These are phyloP conservation scores for Microdochium paspali DNA, from an alignment of 2,329 filamentous ascomycete genomes.

Conservation along the genomic window DNA sequence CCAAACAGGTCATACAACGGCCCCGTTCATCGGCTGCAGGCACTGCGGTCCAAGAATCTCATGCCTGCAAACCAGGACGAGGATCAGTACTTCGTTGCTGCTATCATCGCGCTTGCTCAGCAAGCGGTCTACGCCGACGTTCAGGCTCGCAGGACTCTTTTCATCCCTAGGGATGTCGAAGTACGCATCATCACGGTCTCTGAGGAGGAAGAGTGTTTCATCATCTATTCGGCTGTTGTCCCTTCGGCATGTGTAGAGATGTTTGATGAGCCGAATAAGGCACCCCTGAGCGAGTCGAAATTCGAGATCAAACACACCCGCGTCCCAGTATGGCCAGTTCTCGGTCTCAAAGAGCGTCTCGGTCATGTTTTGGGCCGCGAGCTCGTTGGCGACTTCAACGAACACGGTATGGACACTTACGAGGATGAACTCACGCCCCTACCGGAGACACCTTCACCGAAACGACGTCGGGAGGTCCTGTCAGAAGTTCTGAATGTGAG, in stretches of 20 bases:
- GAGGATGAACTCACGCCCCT: constrained; percentile 19
- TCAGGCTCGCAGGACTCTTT: constrained; percentile 5
- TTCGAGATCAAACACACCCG: constrained; percentile 37
- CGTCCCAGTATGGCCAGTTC: constrained; percentile 44
- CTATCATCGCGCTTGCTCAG: constrained; percentile 49
- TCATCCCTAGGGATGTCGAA: constrained; percentile 29
- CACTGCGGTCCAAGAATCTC: constrained; percentile 34
- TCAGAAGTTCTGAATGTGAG: constrained; percentile 19
- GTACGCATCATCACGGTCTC: constrained; percentile 36
- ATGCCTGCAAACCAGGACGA: constrained; percentile 37
- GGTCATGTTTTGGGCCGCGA: constrained; percentile 42
- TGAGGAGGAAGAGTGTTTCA: constrained; percentile 39
- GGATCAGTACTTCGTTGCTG: constrained; percentile 41
- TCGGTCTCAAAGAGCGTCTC: constrained; percentile 45
- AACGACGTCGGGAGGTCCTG: constrained; percentile 14
- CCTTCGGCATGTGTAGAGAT: constrained; percentile 37
- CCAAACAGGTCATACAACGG: constrained; percentile 31
- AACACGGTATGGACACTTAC: constrained; percentile 34
- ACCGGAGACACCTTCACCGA: constrained; percentile 6
- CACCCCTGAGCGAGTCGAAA: constrained; percentile 21
- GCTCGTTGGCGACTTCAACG: constrained; percentile 34
- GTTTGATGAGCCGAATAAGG: constrained; percentile 37
- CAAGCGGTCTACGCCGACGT: constrained; percentile 34
- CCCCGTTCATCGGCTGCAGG: constrained; percentile 37
- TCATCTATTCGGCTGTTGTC: constrained; percentile 42